Percentiles rank a stretch among this genome's conserved stretches.
phyloP scores from a whole-genome alignment of 2,329 filamentous ascomycete genomes.

The Cladophialophora exuberans region DNA sequence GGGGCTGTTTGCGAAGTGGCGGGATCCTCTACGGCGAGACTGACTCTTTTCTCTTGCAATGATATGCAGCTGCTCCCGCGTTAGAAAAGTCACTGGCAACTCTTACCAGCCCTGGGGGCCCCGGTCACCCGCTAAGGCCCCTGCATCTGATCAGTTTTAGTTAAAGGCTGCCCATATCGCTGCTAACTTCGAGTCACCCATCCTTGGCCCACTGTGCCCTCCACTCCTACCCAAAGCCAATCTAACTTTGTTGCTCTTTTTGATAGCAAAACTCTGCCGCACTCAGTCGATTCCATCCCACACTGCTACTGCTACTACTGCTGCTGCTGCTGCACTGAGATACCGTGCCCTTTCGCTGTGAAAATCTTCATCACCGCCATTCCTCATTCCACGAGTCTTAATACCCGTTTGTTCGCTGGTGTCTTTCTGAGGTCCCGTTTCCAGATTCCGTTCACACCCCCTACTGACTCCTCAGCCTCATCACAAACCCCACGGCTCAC shows the following conservation, averaged over 20 bases:
- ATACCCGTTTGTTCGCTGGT: too few species aligned
- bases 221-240: constrained; percentile 15
- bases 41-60: constrained; percentile 1
- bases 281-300: constrained; percentile 17
- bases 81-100: neutral
- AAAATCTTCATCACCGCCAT: constrained; percentile 2
- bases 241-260: constrained; percentile 20
- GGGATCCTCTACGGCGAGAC: neutral
- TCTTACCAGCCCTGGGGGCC: constrained; percentile 2
- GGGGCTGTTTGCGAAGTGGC: neutral
- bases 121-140: constrained; percentile 4
- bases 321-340: neutral
- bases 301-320: constrained; percentile 6
- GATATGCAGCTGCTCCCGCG: constrained; percentile 10
- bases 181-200: neutral
- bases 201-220: neutral
- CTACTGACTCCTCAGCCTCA: constrained; percentile 10
- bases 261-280: constrained; percentile 29
- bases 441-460: constrained; percentile 2
- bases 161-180: neutral
- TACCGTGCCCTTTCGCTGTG: neutral
- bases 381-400: too few species aligned
- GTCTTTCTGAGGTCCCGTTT: too few species aligned
- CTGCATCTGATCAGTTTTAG: constrained; percentile 2
- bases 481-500: constrained; percentile 19